Evolutionary conservation across 2,329 filamentous ascomycete genomes (phyloP).

Genomic region (Nothophoma quercina): DNA sequence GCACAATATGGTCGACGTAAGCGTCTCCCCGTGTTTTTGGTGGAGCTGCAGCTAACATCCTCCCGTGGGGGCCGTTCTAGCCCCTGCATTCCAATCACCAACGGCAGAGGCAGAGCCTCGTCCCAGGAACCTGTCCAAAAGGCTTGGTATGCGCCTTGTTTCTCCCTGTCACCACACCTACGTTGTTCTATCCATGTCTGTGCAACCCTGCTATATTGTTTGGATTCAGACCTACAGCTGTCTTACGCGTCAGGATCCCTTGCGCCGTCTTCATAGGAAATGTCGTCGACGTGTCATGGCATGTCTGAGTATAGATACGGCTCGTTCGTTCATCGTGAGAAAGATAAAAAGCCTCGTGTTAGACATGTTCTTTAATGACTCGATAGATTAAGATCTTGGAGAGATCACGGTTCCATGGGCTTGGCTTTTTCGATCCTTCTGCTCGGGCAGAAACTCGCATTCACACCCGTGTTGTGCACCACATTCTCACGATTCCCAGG

Average conservation of each 20-base stretch:
- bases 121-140: not conserved
- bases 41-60: constrained; percentile 9
- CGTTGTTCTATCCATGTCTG: not conserved
- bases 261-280: too few relatives aligned
- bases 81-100: constrained; percentile 8
- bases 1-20: constrained; percentile 1
- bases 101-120: constrained; percentile 6
- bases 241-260: not conserved
- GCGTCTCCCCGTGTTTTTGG: constrained; percentile 8
- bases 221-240: not conserved
- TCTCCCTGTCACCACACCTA: not conserved
- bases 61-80: constrained; percentile 3
- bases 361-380: too few relatives aligned
- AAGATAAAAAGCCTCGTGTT: too few relatives aligned
- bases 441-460: too few relatives aligned
- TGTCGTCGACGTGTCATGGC: too few relatives aligned
- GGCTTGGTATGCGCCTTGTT: constrained; percentile 1
- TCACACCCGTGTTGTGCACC: too few relatives aligned
- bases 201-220: not conserved
- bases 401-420: too few relatives aligned
- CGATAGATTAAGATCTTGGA: too few relatives aligned
- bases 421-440: too few relatives aligned
- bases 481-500: too few relatives aligned
- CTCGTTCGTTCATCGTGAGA: too few relatives aligned
- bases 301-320: too few relatives aligned